Conservation (phyloP, 805 yeast species). For the Grigorovia transvaalensis region DNA sequence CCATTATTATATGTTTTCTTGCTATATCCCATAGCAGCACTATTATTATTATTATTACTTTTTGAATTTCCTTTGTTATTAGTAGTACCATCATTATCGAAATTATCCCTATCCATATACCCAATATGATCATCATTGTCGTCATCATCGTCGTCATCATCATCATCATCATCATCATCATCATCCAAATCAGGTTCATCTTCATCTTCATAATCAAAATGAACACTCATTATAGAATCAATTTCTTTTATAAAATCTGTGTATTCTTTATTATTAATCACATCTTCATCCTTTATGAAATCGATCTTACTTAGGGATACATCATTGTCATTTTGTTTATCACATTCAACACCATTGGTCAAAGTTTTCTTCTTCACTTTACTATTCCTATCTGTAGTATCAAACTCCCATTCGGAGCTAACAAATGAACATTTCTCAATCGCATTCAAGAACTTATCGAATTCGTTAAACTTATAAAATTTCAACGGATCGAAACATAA, state of each 20-base stretch:
- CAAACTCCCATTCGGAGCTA: not conserved
- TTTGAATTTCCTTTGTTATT: not conserved
- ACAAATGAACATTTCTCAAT: slow-evolving; percentile 27
- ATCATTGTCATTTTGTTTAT: slow-evolving; percentile 11
- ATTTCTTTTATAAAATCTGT: slow-evolving; percentile 21
- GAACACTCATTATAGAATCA: slow-evolving; percentile 23
- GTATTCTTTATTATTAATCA: slow-evolving; percentile 9
- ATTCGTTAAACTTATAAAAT: slow-evolving; percentile 27
- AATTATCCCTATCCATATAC: not conserved
- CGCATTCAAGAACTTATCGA: slow-evolving; percentile 38
- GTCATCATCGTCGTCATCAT: slow-evolving; percentile 21
- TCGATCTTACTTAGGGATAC: slow-evolving; percentile 22
- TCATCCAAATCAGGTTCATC: slow-evolving; percentile 12
- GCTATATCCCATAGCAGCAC: not conserved
- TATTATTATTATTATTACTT: not conserved
- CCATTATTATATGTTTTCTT: slow-evolving; percentile 5
- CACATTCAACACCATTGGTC: not conserved
- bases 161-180: slow-evolving; percentile 16
- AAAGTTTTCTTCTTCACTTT: not conserved
- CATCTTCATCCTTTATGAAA: slow-evolving; percentile 17
- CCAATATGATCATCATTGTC: slow-evolving; percentile 4
- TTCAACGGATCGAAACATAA: slow-evolving; percentile 35
- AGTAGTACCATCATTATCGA: not conserved
- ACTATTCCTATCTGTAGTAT: not conserved
- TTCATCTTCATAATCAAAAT: slow-evolving; percentile 24